Evolutionary conservation across 371 early-diverging fungal genomes (phyloP), one percentile per base, ranked within the genome.

Genomic region (Nematocida sp.): DNA sequence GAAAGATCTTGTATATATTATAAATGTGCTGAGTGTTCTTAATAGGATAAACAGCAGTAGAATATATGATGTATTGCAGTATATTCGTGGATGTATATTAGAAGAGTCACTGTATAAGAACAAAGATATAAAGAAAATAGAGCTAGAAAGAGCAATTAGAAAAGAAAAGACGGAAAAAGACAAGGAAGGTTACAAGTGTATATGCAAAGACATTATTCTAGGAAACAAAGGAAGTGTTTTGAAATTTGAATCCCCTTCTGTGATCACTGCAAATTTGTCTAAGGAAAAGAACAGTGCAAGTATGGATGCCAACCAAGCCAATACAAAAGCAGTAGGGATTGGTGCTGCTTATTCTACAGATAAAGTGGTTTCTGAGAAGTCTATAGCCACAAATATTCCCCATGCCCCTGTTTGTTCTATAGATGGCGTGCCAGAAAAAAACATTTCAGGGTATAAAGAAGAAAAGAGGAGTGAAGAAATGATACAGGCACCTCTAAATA

Each of bases 31-130:
- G 3, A 73, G 73, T 62, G 73, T 64, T 23, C 66, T 73, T 5
- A 46, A 73, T 42, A 56, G 55, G 54, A 47, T 73, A 15, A 73
- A 73, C 55, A 73, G 73, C 66, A 62, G 64, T n/a, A 9, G 45
- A 56, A 13, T 73, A 18, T 73, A 73, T 25, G 62, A 73, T 40
- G 64, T 73, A 20, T n/a, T 73, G 40, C 25, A 62, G 47, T 73
- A 73, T 42, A 62, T 62, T 6, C 18, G 39, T 15, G 45, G 42
- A n/a, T 33, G 52, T 47, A 33, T 73, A 6, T 42, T 73, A 15
- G 73, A 64, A 46, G 73, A 73, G n/a, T 11, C 66, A 9, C 23
- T 11, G 15, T 62, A 39, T 1, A 73, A 62, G 42, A 64, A 73
- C n/a, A 73, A 73, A 66, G 66, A 72, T 18, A 50, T 50, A 13